Conservation (phyloP, 1,139 yeast species). For the Nakaseomyces nivariensis region DNA sequence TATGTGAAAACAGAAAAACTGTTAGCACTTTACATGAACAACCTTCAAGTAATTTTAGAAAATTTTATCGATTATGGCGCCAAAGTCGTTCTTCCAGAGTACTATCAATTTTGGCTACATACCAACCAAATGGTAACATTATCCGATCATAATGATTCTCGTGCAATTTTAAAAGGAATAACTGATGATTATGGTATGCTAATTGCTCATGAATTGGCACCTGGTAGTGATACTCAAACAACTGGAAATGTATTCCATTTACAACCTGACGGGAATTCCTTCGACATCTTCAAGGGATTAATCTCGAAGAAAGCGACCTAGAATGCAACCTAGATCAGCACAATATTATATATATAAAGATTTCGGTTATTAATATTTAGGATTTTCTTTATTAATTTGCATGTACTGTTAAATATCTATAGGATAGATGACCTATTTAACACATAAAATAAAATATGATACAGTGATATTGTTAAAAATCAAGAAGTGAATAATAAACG, state of each 20-base stretch:
- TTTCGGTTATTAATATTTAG: neutral
- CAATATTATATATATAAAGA: neutral
- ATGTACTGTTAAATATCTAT: neutral
- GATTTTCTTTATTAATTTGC: neutral
- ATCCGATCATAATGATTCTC: slow-evolving; percentile 38
- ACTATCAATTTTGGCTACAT: slow-evolving; percentile 85
- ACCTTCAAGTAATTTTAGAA: slow-evolving; percentile 52
- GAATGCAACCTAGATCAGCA: neutral
- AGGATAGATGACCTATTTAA: neutral
- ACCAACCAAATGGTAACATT: slow-evolving; percentile 49
- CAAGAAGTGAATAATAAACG: slow-evolving; percentile 2
- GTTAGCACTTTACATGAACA: slow-evolving; percentile 58
- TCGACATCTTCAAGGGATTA: slow-evolving; percentile 87
- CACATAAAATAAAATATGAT: slow-evolving; percentile 1
- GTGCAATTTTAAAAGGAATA: slow-evolving; percentile 69
- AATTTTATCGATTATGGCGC: slow-evolving; percentile 60
- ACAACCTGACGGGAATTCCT: slow-evolving; percentile 96
- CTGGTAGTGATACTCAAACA: slow-evolving; percentile 30
- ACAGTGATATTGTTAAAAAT: neutral
- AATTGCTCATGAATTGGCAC: slow-evolving; percentile 55
- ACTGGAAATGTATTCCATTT: slow-evolving; percentile 54
- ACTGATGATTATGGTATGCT: slow-evolving; percentile 77
- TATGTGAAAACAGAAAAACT: slow-evolving; percentile 51
- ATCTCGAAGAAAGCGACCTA: slow-evolving; percentile 48
- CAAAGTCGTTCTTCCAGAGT: slow-evolving; percentile 55